Evolutionary conservation across 176 grass and related monocot species (phyloP).

Genomic region (Puccinellia tenuiflora): DNA sequence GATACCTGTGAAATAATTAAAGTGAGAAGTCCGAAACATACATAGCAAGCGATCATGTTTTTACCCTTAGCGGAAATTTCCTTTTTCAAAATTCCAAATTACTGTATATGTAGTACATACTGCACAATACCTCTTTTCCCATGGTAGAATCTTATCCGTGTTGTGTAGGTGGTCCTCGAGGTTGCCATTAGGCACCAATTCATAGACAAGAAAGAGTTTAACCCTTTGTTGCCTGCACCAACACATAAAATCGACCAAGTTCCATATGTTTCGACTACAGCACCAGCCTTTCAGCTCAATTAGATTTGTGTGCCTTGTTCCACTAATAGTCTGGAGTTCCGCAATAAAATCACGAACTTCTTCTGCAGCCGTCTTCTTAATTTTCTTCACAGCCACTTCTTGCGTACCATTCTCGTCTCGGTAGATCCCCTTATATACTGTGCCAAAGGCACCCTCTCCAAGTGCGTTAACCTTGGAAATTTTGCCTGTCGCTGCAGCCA

Average conservation of each 20-base stretch:
- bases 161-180: neutral
- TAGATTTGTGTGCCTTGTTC: neutral
- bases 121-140: neutral
- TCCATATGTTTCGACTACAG: neutral
- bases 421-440: neutral
- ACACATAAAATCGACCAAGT: neutral
- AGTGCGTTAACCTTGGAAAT: neutral
- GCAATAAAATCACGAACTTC: neutral
- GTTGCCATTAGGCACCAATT: neutral
- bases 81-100: too few relatives aligned
- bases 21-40: too few relatives aligned
- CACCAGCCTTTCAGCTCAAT: neutral
- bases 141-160: neutral
- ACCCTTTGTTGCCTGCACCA: neutral
- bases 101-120: neutral
- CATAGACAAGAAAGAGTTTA: neutral
- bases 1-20: neutral
- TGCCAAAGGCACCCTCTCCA: neutral
- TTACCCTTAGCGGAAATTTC: too few relatives aligned
- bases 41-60: too few relatives aligned
- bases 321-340: neutral
- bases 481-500: fast-evolving
- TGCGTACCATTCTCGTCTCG: neutral
- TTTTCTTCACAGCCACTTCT: neutral
- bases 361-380: neutral